phyloP scores from a whole-genome alignment of 768 basidiomycete genomes.

The Lactarius sp. region DNA sequence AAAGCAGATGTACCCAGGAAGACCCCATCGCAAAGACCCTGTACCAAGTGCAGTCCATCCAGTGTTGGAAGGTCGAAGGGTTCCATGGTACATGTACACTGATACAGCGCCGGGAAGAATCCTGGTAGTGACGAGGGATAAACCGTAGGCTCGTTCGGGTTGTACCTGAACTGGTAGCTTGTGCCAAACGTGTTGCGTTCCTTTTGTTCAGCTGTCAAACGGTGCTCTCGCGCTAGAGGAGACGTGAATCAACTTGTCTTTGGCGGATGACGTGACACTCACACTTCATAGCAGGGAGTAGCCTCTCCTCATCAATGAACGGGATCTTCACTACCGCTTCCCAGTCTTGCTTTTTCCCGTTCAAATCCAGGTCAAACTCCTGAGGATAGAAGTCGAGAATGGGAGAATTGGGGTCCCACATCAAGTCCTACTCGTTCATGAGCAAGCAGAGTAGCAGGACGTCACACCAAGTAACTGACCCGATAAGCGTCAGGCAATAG shows the following conservation, averaged over 20 bases:
- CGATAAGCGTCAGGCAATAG: conserved; percentile 83
- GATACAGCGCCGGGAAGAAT: conserved; percentile 85
- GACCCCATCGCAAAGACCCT: conserved; percentile 86
- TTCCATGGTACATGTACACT: conserved; percentile 75
- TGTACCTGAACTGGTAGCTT: conserved; percentile 75
- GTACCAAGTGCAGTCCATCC: conserved; percentile 75
- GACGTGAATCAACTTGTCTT: conserved; percentile 6
- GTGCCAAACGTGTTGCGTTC: conserved; percentile 72
- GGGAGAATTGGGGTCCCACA: conserved; percentile 78
- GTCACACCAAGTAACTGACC: conserved; percentile 40
- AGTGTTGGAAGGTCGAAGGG: conserved; percentile 87
- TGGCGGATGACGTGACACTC: conserved; percentile 30
- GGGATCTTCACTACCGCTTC: conserved; percentile 99
- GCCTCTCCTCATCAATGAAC: conserved; percentile 80
- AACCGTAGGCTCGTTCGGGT: conserved; percentile 50
- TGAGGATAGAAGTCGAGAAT: conserved; percentile 93
- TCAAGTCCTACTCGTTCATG: conserved; percentile 63
- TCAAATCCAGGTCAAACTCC: conserved; percentile 89
- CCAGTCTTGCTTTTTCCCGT: conserved; percentile 99
- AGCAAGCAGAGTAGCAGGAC: conserved; percentile 14
- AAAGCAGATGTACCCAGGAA: conserved; percentile 79
- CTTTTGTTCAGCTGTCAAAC: conserved; percentile 70
- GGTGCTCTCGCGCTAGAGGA: conserved; percentile 64
- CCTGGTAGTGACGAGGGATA: conserved; percentile 93
- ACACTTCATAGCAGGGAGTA: conserved; percentile 83